Base-by-base conservation (phyloP, 768 basidiomycete genomes). In the Rhodosporidiobolus odoratus region DNA sequence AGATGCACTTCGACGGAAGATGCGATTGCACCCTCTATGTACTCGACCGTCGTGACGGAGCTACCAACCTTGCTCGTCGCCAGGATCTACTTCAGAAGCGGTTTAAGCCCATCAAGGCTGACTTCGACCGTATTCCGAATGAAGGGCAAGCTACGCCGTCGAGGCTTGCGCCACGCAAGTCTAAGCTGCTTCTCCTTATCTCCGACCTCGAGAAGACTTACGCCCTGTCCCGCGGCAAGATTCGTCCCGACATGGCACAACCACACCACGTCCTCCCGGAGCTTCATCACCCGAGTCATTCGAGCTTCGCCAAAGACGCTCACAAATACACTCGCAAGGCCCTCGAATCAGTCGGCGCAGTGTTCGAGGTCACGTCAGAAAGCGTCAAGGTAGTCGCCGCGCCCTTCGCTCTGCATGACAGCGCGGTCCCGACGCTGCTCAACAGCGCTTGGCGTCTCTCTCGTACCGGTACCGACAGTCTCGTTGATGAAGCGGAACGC, bases 261-360 rank as follows among this genome's bases (percentile, higher is more conserved):
- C n/a, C 56, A 5, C 48, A 62, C 54, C 67, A 62, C 61, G 34
- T 68, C 47, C 45, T 68, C 38, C 54, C 27, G 37, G 67, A 68
- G 34, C 21, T 50, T n/a, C 52, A 53, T 30, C 19, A 30, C 52
- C 52, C 52, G 8, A 23, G 32, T 13, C 19, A 2, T 27, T 4
- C 34, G 4, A 37, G 25, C 54, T 56, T 56, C 21, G 54, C 32
- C 19, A 21, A 23, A 23, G n/a, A 37, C 13, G 34, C 34, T 21
- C 35, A 56, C 23, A 8, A 16, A 3, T 37, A 15, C 35, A 5
- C 54, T 4, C 54, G 35, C 54, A 56, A 56, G 54, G 15, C 54
- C 12, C 54, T 56, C 35, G 54, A 56, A 25, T 32, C 54, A 7
- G 35, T 4, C 54, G 54, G 54, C 6, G 54, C 34, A 32, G 54